Conservation (phyloP, 495 filamentous ascomycete species). For the Aspergillus affinis region DNA sequence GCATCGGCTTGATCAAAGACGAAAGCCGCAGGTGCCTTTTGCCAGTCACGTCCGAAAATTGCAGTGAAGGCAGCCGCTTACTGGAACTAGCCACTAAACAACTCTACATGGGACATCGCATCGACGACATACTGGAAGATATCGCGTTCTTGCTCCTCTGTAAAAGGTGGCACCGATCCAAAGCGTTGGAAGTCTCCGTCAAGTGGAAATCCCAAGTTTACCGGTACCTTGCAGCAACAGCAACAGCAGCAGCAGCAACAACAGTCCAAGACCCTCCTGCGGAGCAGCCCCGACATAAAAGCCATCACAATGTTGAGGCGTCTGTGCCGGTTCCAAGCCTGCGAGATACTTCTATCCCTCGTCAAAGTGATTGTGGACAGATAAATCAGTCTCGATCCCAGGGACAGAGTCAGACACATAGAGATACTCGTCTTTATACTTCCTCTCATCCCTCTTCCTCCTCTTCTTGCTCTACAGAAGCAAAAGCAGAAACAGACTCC, state of each 20-base stretch:
- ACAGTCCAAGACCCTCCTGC: too few species aligned
- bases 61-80: conserved; percentile 18
- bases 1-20: conserved; percentile 26
- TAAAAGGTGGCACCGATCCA: conserved; percentile 24
- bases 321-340: not conserved
- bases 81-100: conserved; percentile 24
- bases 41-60: conserved; percentile 20
- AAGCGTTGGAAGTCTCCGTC: conserved; percentile 17
- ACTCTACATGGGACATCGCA: conserved; percentile 17
- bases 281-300: too few species aligned
- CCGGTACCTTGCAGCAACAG: too few species aligned
- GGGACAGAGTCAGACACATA: not conserved
- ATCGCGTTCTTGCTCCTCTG: conserved; percentile 31
- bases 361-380: not conserved
- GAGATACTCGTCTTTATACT: too few species aligned
- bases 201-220: conserved; percentile 13
- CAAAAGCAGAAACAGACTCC: not conserved
- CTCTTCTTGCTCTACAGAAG: too few species aligned
- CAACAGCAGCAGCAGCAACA: too few species aligned
- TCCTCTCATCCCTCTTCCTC: too few species aligned
- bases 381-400: not conserved
- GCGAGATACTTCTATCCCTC: not conserved
- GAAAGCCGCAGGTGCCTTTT: conserved; percentile 25
- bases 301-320: not conserved
- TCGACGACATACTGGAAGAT: conserved; percentile 21